Base-by-base conservation (phyloP, 352 stramenopile genomes). In the Phytophthora lateralis region DNA sequence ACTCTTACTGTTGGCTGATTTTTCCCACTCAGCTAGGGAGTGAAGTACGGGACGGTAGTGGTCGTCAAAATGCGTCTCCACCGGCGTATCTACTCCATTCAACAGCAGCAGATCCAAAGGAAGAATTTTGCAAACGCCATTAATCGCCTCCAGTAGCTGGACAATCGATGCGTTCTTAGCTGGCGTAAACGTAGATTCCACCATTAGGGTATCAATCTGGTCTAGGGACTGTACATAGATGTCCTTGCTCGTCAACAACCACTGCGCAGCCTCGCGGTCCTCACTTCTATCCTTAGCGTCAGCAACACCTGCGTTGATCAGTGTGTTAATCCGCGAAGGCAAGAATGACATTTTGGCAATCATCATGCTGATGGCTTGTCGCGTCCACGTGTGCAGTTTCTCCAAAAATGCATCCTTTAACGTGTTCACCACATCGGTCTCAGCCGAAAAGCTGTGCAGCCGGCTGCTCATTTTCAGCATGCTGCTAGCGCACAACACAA, bases 31-130 rank as follows among this genome's bases (percentile, higher is more conserved):
- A 35, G 75, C 60, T n/a, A 83, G 24, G 5, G 49, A 32, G 9
- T 56, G 72, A 32, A 90, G 60, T 15, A 83, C 52, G 2, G 75
- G 65, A 4, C 78, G 79, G 38, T 88, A 73, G 20, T 87, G 64
- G 4, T 18, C 15, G 11, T 78, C 60, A 53, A 84, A 92, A 69
- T 90, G 83, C 4, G 44, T 43, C 12, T 80, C 71, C 6, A 70
- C 38, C 11, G 62, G 45, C 9, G 55, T 55, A 24, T 69, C 58
- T 14, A 29, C 44, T 27, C n/a, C 58, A 38, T 32, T 55, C 48
- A 46, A 35, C 6, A 73, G 18, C 7, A 76, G 32, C 38, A 69
- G 14, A 37, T 69, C 39, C n/a, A 81, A 54, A 1, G 76, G 60
- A 35, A 84, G 50, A 7, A 53, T 46, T 18, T 75, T 64, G 24